Base-by-base conservation (phyloP, 306 rosid species). In the Trifolium repens region DNA sequence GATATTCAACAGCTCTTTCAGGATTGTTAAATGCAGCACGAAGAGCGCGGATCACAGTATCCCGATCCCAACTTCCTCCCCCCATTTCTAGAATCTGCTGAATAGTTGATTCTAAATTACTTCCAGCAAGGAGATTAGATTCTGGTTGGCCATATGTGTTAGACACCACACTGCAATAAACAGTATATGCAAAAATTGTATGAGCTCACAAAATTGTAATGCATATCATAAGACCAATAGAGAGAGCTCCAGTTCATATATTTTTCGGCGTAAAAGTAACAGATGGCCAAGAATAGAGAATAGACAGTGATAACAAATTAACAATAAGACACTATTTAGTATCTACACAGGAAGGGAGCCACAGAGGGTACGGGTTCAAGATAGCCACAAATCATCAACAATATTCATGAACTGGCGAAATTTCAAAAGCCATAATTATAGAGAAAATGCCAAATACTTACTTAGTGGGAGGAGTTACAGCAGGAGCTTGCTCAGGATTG, bases 1-100 rank as follows among this genome's bases (percentile, higher is more conserved):
- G 91, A 84, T 90, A 92, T 73, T 92, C 97, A 58, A 92, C 86
- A 46, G 96, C 96, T 81, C 97, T 88, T 80, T 85, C 97, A 32
- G 97, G 97, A 81, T 92, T 92, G 84, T 90, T 90, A 81, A 55
- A 92, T 35, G 97, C 96, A 71, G 97, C 96, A 59, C 90, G 93
- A 53, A 92, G 88, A 68, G 97, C 93, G 17, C 89, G 86, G n/a
- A 78, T 71, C 79, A 92, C 93, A 52, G 92, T 88, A 64, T 88
- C 97, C 70, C 89, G 85, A n/a, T 92, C 93, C 97, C 97, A 92
- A 68, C 81, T 84, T 50, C 97, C 97, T 67, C 92, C 97, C 35
- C 97, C 97, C 89, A 92, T 90, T 39, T 87, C 93, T 54, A 92
- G 84, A 59, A 92, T 88, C 67, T 88, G 93, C 65, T 92, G 88